Base-by-base conservation (phyloP, 2,329 filamentous ascomycete species). In the Fonsecaea monophora region DNA sequence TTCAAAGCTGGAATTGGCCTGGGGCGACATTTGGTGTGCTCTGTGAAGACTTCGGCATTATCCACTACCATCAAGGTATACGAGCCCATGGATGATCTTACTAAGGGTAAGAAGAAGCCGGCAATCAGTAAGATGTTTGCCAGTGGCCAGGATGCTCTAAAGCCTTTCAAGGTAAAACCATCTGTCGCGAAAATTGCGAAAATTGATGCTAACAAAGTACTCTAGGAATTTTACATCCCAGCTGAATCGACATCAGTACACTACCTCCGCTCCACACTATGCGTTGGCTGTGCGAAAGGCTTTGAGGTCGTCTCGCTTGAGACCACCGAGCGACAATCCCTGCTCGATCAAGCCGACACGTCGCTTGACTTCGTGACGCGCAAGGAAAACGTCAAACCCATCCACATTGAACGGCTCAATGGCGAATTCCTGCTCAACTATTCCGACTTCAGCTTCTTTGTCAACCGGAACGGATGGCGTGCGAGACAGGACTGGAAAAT, bases 21-120 rank as follows among this genome's bases (percentile, higher is more conserved):
- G 67, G 94, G 95, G 38, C 88, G 95, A 69, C 95, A 98, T 77
- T 84, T 99, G 62, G 95, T 99, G 35, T 98, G 94, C 80, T 96
- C 92, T 73, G 95, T 98, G 75, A 98, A 97, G 82, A 96, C 92
- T 48, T 94, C 91, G 18, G 92, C 94, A 2, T 83, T 98, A 37
- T 97, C 92, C 60, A 96, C 92, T 13, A 98, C 94, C 1, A 97
- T 99, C 83, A 98, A 98, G 81, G 95, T 98, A n/a, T 98, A 92
- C 79, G 94, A 99, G 80, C 95, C 95, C 0, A 97, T 96, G 81
- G 95, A 98, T 77, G 91, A 92, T 69, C 90, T 96, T 85, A 90
- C 91, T 62, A 95, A 94, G 82, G 92, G 92, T 66, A 96, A 95
- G 83, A 97, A 96, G 82, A 96, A 97, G 77, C 95, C 94, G 75